Evolutionary conservation across 1,139 yeast species (phyloP), one percentile per base, ranked within the genome.

Genomic region (Hansenula sp.): DNA sequence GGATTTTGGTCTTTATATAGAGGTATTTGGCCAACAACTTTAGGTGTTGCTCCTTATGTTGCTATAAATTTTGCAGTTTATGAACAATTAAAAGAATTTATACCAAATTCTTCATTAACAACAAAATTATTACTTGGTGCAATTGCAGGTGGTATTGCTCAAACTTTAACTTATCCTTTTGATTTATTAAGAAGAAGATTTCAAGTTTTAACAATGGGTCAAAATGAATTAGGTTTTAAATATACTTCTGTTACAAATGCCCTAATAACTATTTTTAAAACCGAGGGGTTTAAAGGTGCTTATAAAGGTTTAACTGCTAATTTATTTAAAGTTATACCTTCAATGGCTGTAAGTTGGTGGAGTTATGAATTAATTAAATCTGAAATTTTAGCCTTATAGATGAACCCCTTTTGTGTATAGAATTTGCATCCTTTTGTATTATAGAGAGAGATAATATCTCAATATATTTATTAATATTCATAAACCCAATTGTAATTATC

Each of bases 21-120:
- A 41, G 98, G 98, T 4, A 69, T 90, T 10, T 69, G 82, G 45
- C 97, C 97, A 7, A 90, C 98, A 0, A 78, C 90, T 3, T 64
- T 87, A 48, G 97, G 97, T 1, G 97, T 92, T 13, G 97, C 96
- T 1, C 97, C 98, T 1, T 92, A 90, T 55, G 97, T 88, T 33
- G 96, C 96, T 4, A 73, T 92, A 41, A 92, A 90, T 62, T 92
- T 92, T 61, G 85, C 96, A 7, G 78, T 88, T 34, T 92, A 90
- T 65, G 97, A 92, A 56, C 78, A 75, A 44, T 59, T 89, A 51
- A 78, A 92, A 46, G 94, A 84, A 48, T 44, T 57, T 22, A 57
- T 66, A 12, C 66, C 70, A 3, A 52, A 47, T 25, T 68, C 68
- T 19, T 59, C 61, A 6, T 63, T 84, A 4, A 41, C 69, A 20